phyloP scores from a whole-genome alignment of 116 monocot genomes.

The Papilionanthe hybrid region DNA sequence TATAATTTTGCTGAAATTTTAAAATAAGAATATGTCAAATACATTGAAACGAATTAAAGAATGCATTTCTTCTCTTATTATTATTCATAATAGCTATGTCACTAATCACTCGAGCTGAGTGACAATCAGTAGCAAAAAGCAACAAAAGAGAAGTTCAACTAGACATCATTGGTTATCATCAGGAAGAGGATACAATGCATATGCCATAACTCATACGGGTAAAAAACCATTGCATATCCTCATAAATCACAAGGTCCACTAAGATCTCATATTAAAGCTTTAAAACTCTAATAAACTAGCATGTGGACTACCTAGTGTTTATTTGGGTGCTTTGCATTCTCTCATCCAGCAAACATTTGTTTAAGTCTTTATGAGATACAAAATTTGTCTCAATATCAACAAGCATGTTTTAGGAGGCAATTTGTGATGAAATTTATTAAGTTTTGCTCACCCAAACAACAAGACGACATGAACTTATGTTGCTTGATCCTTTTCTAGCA shows the following conservation, averaged over 20 bases:
- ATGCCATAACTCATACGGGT: neutral
- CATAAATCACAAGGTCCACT: neutral
- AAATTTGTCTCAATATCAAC: neutral
- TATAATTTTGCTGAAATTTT: slow-evolving; percentile 71
- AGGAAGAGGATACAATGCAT: neutral
- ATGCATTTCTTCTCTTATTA: neutral
- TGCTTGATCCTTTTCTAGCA: neutral
- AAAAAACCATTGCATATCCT: neutral
- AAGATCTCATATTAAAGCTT: neutral
- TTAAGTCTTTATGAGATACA: neutral
- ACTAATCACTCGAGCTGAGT: neutral
- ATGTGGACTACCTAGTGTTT: neutral
- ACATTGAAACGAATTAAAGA: neutral
- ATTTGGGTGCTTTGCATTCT: neutral
- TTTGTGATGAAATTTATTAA: neutral
- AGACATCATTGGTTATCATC: neutral
- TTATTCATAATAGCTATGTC: neutral
- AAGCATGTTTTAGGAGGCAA: neutral
- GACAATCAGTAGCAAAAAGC: neutral
- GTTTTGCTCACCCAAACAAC: neutral
- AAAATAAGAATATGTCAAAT: slow-evolving; percentile 5
- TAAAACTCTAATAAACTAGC: neutral
- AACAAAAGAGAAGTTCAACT: neutral
- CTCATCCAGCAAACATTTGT: neutral
- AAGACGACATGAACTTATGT: neutral